Percentiles rank a stretch among this genome's conserved stretches.
These are phyloP conservation scores for Litchi chinensis DNA, from an alignment of 345 rosid species.

Conservation along the genomic window DNA sequence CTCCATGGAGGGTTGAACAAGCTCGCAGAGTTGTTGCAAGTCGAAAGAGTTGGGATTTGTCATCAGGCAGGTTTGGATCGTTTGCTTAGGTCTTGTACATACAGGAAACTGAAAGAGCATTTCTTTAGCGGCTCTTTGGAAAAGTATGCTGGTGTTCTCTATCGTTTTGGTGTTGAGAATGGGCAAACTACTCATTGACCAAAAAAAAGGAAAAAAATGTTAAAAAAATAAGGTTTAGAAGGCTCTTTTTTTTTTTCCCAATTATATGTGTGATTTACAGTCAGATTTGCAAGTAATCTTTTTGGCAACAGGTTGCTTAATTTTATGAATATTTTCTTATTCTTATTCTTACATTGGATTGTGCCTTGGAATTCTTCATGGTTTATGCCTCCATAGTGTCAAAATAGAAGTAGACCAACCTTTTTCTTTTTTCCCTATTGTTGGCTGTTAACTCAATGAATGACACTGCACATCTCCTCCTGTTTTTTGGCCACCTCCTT, in stretches of 20 bases:
- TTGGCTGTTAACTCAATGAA: no score
- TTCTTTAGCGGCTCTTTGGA: no score
- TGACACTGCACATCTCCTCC: no score
- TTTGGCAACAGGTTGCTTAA: constrained; percentile 27
- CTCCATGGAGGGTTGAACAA: constrained; percentile 94
- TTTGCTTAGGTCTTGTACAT: constrained; percentile 80
- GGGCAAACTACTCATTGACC: constrained; percentile 39
- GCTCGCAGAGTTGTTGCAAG: constrained; percentile 82
- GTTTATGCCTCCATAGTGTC: no score
- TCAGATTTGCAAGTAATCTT: constrained; percentile 25
- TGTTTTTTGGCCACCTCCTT: no score
- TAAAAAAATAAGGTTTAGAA: constrained; percentile 4
- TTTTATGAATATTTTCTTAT: constrained; percentile 19
- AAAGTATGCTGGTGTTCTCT: constrained; percentile 86
- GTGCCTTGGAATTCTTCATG: no score
- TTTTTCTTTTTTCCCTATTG: no score
- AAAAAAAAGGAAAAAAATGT: no score
- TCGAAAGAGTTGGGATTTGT: constrained; percentile 80
- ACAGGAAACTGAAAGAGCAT: constrained; percentile 82
- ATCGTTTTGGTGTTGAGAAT: constrained; percentile 89
- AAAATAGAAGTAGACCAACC: no score
- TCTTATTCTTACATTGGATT: neutral
- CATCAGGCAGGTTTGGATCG: constrained; percentile 97
- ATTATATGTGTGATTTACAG: constrained; percentile 15
- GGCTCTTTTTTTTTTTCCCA: no score